Conservation (phyloP, 2,329 filamentous ascomycete genomes). For the Epichloe bromicola region DNA sequence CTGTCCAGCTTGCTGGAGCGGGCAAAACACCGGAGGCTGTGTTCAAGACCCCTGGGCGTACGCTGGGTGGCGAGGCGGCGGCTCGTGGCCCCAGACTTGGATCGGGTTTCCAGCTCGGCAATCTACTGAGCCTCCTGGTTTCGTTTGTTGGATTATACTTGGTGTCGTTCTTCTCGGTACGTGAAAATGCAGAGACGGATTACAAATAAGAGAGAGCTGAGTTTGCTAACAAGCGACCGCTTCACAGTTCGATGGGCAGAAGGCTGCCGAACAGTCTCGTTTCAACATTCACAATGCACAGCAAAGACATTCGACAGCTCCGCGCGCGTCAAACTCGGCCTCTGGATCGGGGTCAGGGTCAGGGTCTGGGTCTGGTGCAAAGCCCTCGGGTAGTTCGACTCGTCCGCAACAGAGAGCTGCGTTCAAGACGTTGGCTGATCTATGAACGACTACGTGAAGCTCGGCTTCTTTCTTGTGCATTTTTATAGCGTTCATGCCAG, state of each 20-base stretch:
- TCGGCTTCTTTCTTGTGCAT: not conserved
- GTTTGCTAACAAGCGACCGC: slow-evolving; percentile 12
- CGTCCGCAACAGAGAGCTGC: slow-evolving; percentile 18
- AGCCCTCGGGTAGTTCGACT: slow-evolving; percentile 13
- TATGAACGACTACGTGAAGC: slow-evolving; percentile 15
- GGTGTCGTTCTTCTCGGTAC: slow-evolving; percentile 45
- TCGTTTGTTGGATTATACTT: slow-evolving; percentile 49
- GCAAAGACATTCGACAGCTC: slow-evolving; percentile 1
- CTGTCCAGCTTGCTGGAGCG: slow-evolving; percentile 39
- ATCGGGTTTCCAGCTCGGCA: slow-evolving; percentile 23
- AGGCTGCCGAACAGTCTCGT: slow-evolving; percentile 43
- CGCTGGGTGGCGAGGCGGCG: slow-evolving; percentile 33
- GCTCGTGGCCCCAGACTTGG: slow-evolving; percentile 10
- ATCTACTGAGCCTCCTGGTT: slow-evolving; percentile 35
- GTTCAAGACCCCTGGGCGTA: slow-evolving; percentile 44
- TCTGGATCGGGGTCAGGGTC: slow-evolving; percentile 1
- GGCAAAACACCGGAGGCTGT: slow-evolving; percentile 26
- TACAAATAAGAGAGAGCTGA: not conserved
- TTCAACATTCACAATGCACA: slow-evolving; percentile 39
- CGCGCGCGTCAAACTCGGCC: not conserved
- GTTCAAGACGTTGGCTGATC: slow-evolving; percentile 42
- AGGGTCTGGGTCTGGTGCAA: slow-evolving; percentile 2
- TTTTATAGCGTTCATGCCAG: not conserved
- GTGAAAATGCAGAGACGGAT: slow-evolving; percentile 15
- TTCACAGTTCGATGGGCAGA: slow-evolving; percentile 45